These are phyloP conservation scores for Metschnikowia rubicola DNA, from an alignment of 805 yeast genomes.

Conservation along the genomic window DNA sequence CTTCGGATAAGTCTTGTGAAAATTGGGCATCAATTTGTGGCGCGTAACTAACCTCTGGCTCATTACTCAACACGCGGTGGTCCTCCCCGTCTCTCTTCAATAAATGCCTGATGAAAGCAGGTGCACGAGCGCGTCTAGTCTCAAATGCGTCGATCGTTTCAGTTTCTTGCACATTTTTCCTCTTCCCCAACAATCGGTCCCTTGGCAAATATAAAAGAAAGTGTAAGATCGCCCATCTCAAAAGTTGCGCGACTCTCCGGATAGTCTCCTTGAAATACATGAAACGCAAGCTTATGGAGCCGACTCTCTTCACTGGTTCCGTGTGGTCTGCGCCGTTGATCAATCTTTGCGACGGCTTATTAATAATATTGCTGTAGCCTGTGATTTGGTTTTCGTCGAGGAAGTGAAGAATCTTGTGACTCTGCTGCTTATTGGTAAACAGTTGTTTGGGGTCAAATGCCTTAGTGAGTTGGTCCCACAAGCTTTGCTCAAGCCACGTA, in stretches of 20 bases:
- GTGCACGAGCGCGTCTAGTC: slow-evolving; percentile 15
- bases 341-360: slow-evolving; percentile 25
- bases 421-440: background rate
- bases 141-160: slow-evolving; percentile 8
- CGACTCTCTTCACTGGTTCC: slow-evolving; percentile 1
- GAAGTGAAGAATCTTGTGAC: slow-evolving; percentile 7
- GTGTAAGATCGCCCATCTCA: slow-evolving; percentile 13
- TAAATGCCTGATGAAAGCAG: slow-evolving; percentile 25
- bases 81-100: background rate
- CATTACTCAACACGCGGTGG: background rate
- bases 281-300: slow-evolving; percentile 22
- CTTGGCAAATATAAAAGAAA: slow-evolving; percentile 1
- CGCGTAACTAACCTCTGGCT: background rate
- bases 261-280: slow-evolving; percentile 21
- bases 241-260: slow-evolving; percentile 20
- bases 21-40: background rate
- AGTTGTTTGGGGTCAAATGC: background rate
- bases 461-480: slow-evolving; percentile 6
- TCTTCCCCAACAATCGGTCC: background rate
- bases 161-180: background rate
- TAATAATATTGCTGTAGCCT: slow-evolving; percentile 32
- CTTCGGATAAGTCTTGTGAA: slow-evolving; percentile 3
- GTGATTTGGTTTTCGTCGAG: slow-evolving; percentile 11
- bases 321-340: slow-evolving; percentile 18
- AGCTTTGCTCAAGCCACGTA: slow-evolving; percentile 45